A percentile compares a stretch with the other conserved stretches of the same genome.
Conservation (phyloP, 768 basidiomycete genomes). For the Kwoniella botswanensis region DNA sequence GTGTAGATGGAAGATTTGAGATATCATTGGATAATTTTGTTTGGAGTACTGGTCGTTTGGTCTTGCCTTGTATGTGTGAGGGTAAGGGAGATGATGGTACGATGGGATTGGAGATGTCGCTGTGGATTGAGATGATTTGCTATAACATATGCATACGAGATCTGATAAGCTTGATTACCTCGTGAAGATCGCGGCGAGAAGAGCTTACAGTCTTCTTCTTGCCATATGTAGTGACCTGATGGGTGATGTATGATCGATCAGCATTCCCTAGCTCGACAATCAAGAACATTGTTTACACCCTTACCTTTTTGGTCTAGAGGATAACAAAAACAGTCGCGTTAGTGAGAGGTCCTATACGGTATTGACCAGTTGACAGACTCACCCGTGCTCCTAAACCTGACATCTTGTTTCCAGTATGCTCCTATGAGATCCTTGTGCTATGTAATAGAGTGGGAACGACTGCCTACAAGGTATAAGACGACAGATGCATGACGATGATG, state of each 20-base stretch:
- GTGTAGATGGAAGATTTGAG: constrained; percentile 24
- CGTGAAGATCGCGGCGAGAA: not conserved
- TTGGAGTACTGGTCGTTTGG: constrained; percentile 31
- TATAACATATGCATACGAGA: constrained; percentile 14
- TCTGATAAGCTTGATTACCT: not conserved
- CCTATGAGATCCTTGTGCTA: not conserved
- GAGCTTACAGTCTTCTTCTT: constrained; percentile 47
- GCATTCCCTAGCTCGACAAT: not conserved
- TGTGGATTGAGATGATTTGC: constrained; percentile 52
- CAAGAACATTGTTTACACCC: not conserved
- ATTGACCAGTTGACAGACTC: constrained; percentile 1
- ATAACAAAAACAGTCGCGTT: constrained; percentile 40
- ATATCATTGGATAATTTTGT: constrained; percentile 34
- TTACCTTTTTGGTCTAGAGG: constrained; percentile 49
- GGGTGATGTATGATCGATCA: constrained; percentile 8
- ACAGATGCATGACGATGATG: constrained; percentile 6
- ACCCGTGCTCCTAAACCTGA: constrained; percentile 37
- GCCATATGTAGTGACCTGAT: constrained; percentile 51
- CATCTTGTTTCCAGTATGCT: constrained; percentile 22
- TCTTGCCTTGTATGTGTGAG: not conserved
- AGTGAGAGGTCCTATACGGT: constrained; percentile 8
- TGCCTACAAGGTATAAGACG: not conserved
- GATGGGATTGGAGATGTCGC: constrained; percentile 24
- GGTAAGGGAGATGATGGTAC: constrained; percentile 13
- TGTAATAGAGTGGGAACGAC: not conserved